Evolutionary conservation across 768 basidiomycete genomes (phyloP), one percentile per base, ranked within the genome.

Genomic region (Amanita rimosa): DNA sequence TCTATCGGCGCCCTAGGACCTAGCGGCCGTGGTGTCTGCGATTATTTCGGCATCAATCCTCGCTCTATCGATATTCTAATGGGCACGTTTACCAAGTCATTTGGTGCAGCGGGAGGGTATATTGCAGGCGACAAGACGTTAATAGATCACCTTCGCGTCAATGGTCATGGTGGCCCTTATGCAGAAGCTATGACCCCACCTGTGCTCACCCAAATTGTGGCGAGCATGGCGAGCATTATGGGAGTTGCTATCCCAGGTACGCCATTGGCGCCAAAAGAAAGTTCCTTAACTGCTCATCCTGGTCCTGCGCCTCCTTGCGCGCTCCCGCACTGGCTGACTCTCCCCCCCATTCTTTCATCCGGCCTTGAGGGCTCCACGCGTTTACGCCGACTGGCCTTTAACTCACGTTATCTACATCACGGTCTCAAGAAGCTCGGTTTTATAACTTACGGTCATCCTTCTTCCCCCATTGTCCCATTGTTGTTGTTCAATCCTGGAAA

Each of bases 31-130:
- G 96, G 96, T 50, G 86, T 99, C 7, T 80, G 83, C 45, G 94
- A 99, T 62, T 99, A 95, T 68, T 99, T 95, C 63, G 79, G 78
- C 42, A 68, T 98, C 50, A 68, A 85, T 54, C 92, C 96, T 9
- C 72, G 75, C 2, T 72, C 73, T 6, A 76, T 98, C 54, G 96
- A 99, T 60, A 75, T 99, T 53, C 78, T 96, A 53, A 99, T 99
- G 96, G 96, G 96, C 43, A 99, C 96, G 0, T 96, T 99, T 64
- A 99, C 95, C 21, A 91, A 90, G 64, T 90, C 88, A 0, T 94
- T 94, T 58, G 91, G 90, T 48, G 87, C 92, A 0, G 85, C 93
- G 0, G 95, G 95, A 40, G 95, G 96, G 3, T 98, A 98, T 67
- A 83, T 99, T 53, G 76, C 94, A 3, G 94, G 93, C 6, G 79